Percentiles rank a stretch among this genome's conserved stretches.
Evolutionary conservation across 345 rosid species (phyloP).

Genomic region (Citropsis articulata): DNA sequence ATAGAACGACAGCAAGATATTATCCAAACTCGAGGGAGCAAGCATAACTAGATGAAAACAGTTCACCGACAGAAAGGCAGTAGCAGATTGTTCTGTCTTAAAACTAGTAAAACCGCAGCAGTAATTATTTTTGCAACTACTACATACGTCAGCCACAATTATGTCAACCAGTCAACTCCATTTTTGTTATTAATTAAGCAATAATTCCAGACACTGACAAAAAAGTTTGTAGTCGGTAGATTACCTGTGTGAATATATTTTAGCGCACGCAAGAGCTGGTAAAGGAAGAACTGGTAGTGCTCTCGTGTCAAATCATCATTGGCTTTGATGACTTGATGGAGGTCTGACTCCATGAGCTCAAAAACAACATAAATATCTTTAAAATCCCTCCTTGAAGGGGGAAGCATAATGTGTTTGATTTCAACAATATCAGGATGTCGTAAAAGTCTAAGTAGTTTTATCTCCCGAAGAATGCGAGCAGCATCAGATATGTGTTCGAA

Average conservation of each 20-base stretch:
- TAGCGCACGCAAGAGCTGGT: constrained; percentile 88
- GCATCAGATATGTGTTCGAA: constrained; percentile 95
- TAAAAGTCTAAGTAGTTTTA: constrained; percentile 77
- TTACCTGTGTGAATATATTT: constrained; percentile 94
- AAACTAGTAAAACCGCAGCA: not conserved
- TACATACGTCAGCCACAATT: not conserved
- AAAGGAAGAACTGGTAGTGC: constrained; percentile 92
- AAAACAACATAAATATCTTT: constrained; percentile 96
- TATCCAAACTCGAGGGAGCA: not conserved
- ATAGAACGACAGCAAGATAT: not conserved
- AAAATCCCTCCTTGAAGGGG: constrained; percentile 88
- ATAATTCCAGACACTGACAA: not conserved
- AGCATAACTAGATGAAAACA: not conserved
- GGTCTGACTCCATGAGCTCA: constrained; percentile 97
- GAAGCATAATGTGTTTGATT: constrained; percentile 93
- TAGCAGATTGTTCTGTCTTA: not conserved
- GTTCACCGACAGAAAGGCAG: not conserved
- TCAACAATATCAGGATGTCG: constrained; percentile 94
- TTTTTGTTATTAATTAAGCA: not conserved
- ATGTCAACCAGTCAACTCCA: not conserved
- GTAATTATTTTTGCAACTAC: not conserved
- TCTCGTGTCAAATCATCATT: constrained; percentile 94
- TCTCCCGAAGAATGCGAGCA: constrained; percentile 85
- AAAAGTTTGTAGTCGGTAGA: not conserved
- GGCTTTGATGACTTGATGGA: constrained; percentile 95